Conservation (phyloP, 805 yeast species). For the Myxozyma neotropica region DNA sequence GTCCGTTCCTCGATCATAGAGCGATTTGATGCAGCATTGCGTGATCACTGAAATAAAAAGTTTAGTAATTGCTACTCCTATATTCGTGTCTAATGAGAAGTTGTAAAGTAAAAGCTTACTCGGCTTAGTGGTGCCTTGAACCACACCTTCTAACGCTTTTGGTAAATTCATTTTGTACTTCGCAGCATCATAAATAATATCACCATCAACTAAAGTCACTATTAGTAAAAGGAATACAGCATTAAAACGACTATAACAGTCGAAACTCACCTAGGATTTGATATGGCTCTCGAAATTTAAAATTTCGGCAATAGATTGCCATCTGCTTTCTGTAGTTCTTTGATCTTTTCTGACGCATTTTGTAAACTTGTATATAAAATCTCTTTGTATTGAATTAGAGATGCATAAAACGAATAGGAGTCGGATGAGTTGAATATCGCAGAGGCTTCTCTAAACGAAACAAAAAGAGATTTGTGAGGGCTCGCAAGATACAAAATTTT, state of each 20-base stretch:
- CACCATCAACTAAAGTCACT: constrained; percentile 62
- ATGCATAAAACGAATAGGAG: neutral
- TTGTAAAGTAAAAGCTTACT: constrained; percentile 38
- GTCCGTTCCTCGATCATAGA: constrained; percentile 53
- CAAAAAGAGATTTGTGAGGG: too few species aligned
- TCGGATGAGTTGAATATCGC: too few species aligned
- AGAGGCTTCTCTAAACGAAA: too few species aligned
- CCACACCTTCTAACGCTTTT: constrained; percentile 77
- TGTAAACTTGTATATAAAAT: constrained; percentile 13
- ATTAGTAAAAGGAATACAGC: neutral
- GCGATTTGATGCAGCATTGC: constrained; percentile 89
- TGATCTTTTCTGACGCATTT: constrained; percentile 95
- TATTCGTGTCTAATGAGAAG: neutral
- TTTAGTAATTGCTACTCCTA: neutral
- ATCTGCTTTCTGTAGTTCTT: constrained; percentile 91
- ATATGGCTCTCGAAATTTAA: constrained; percentile 91
- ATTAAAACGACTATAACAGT: too few species aligned
- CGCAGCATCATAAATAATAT: constrained; percentile 65
- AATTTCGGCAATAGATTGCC: constrained; percentile 79
- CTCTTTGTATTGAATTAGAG: neutral
- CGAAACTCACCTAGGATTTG: constrained; percentile 66
- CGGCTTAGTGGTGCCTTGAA: constrained; percentile 83
- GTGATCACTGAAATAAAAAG: constrained; percentile 64
- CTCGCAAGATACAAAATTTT: neutral
- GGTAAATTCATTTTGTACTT: constrained; percentile 72